Percentiles rank a stretch among this genome's conserved stretches.
Conservation (phyloP, 2,329 filamentous ascomycete genomes). For the Claviceps sp. region DNA sequence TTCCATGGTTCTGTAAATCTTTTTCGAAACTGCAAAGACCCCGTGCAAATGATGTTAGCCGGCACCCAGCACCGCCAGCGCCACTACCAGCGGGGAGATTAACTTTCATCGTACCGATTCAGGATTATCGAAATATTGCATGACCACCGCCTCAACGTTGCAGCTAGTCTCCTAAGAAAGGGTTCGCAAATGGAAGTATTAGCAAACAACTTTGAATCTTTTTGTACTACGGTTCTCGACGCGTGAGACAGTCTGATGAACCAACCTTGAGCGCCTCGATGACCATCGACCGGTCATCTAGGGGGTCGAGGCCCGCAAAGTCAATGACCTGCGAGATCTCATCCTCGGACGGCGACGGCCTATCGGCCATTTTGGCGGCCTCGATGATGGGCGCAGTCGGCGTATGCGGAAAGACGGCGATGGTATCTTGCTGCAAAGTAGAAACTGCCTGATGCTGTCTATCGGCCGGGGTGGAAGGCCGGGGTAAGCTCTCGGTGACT, state of each 20-base stretch:
- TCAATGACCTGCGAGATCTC: constrained; percentile 28
- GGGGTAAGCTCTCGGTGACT: neutral
- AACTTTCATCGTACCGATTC: constrained; percentile 16
- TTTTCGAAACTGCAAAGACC: constrained; percentile 25
- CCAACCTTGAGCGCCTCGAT: constrained; percentile 28
- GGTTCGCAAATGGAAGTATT: no score
- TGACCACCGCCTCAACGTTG: constrained; percentile 34
- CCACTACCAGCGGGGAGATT: neutral
- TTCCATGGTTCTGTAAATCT: constrained; percentile 40
- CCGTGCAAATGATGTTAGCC: neutral
- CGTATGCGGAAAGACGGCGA: neutral
- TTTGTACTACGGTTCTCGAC: no score
- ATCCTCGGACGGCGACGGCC: constrained; percentile 24
- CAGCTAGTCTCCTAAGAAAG: constrained; percentile 25
- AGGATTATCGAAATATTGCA: constrained; percentile 38
- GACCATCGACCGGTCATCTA: constrained; percentile 26
- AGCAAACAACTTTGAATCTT: no score
- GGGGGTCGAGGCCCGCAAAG: constrained; percentile 22
- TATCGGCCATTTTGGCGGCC: constrained; percentile 16
- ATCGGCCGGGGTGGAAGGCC: neutral
- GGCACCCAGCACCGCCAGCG: neutral
- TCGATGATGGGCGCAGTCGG: neutral
- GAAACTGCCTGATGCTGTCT: neutral
- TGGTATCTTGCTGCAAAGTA: neutral
- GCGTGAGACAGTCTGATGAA: neutral